Evolutionary conservation across 78 protist genomes (phyloP), one percentile per base, ranked within the genome.

Genomic region (Dictyostelium purpureum): DNA sequence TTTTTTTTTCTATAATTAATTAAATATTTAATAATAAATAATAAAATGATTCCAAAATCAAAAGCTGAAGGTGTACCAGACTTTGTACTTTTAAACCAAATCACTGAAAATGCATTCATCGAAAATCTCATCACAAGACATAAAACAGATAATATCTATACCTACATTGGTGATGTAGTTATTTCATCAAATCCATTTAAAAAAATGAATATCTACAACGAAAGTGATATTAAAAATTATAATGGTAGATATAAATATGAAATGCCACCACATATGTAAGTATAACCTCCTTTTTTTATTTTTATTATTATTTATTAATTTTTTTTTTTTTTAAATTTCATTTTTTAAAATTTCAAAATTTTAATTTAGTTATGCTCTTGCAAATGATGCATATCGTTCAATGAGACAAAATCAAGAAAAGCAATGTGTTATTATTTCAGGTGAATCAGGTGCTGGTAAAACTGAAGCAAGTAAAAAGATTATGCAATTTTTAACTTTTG

Each of bases 111-210:
- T 77, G 95, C 71, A 0, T 70, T 92, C 65, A 43, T 85, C 21
- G 95, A 92, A 31, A 92, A 92, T 92, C 43, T 83, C 6, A 74
- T 70, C 0, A 77, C 54, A 18, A 57, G 95, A 67, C 90, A 79
- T 31, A 83, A 81, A 24, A 28, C 82, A 35, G 95, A 92, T 45
- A 75, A 77, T 33, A 92, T 92, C 40, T 92, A 92, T 40, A 96
- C 98, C 6, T 95, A 87, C 96, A 95, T 97, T 57, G 98, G 99
- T 26, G 77, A 96, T 70, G 98, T 97, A 66, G 93, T 97, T 19
- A 70, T 97, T 33, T 76, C 96, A 16, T 88, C 96, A 24, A 97
- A 97, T 93, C 99, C 99, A 45, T 97, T 94, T 96, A 87, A 82
- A 40, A 33, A 67, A 31, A 66, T 96, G 31, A 38, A 49, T 47